These are phyloP conservation scores for Lunasporangiospora selenospora DNA, from an alignment of 192 early-diverging fungal genomes.

Conservation along the genomic window DNA sequence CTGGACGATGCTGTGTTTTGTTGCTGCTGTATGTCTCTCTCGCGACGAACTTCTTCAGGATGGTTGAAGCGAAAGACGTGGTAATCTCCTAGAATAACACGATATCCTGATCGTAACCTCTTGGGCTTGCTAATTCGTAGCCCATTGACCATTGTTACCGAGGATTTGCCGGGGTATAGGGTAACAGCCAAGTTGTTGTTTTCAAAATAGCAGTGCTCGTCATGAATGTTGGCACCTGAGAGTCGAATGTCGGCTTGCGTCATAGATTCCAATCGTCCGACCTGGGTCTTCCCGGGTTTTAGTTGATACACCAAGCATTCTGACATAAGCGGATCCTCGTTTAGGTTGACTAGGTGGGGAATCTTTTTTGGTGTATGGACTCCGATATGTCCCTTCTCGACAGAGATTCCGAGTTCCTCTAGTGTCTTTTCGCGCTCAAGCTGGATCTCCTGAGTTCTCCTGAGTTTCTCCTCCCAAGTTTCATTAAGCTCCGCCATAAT, in stretches of 20 bases:
- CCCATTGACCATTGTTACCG: constrained; percentile 82
- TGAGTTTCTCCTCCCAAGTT: constrained; percentile 85
- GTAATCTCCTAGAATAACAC: constrained; percentile 81
- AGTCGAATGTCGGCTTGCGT: constrained; percentile 63
- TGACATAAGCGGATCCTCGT: constrained; percentile 90
- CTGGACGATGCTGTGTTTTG: constrained; percentile 7
- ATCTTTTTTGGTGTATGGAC: constrained; percentile 78
- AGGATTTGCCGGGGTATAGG: constrained; percentile 61
- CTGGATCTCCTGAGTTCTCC: constrained; percentile 75
- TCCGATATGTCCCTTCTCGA: constrained; percentile 76
- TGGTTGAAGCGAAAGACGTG: constrained; percentile 89
- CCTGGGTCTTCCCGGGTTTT: constrained; percentile 73
- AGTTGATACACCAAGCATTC: constrained; percentile 91
- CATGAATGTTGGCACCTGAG: constrained; percentile 63
- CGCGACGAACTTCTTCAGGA: constrained; percentile 77
- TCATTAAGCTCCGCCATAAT: constrained; percentile 83
- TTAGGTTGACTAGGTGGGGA: constrained; percentile 90
- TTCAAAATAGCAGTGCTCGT: constrained; percentile 79
- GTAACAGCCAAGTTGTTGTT: constrained; percentile 65
- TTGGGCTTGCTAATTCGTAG: constrained; percentile 62
- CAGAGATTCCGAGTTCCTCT: constrained; percentile 78
- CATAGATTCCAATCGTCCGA: constrained; percentile 59
- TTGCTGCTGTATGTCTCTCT: constrained; percentile 50
- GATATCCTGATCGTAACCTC: constrained; percentile 71
- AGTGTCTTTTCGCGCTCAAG: constrained; percentile 72